Conservation (phyloP, 2,329 filamentous ascomycete genomes). For the Verticillium dahliae region DNA sequence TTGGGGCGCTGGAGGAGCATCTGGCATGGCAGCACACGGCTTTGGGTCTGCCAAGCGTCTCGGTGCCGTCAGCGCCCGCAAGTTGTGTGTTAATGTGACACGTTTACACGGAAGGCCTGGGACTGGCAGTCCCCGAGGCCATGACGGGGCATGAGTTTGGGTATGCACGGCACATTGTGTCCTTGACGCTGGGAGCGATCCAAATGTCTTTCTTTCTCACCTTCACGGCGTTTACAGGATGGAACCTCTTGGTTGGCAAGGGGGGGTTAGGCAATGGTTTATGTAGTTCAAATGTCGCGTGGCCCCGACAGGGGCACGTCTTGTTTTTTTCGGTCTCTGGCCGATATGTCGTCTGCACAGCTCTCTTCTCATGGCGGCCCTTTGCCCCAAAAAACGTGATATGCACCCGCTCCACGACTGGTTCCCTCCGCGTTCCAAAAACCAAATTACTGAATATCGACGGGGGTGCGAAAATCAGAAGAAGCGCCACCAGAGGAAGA, state of each 20-base stretch:
- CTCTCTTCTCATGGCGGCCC: not conserved
- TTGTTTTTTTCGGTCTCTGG: not conserved
- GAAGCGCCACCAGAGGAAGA: constrained; percentile 91
- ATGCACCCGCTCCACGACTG: not conserved
- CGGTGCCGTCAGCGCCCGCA: constrained; percentile 21
- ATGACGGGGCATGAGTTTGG: not conserved
- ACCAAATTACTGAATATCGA: not conserved
- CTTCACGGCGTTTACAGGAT: not conserved
- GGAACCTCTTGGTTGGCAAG: not conserved
- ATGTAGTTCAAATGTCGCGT: not conserved
- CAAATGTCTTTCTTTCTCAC: not conserved
- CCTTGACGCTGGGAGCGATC: not conserved
- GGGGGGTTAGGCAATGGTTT: not conserved
- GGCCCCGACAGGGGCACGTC: not conserved
- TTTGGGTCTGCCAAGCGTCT: constrained; percentile 27
- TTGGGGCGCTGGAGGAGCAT: constrained; percentile 45
- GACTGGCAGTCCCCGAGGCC: not conserved
- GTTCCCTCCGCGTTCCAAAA: not conserved
- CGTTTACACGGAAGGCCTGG: not conserved
- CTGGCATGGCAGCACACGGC: constrained; percentile 50
- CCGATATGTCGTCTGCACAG: not conserved
- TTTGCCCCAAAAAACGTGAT: not conserved
- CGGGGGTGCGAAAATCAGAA: constrained; percentile 44
- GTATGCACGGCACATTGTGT: not conserved
- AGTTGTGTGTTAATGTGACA: constrained; percentile 42